phyloP scores from a whole-genome alignment of 176 grass and related monocot genomes.

The Oryza glaberrima region DNA sequence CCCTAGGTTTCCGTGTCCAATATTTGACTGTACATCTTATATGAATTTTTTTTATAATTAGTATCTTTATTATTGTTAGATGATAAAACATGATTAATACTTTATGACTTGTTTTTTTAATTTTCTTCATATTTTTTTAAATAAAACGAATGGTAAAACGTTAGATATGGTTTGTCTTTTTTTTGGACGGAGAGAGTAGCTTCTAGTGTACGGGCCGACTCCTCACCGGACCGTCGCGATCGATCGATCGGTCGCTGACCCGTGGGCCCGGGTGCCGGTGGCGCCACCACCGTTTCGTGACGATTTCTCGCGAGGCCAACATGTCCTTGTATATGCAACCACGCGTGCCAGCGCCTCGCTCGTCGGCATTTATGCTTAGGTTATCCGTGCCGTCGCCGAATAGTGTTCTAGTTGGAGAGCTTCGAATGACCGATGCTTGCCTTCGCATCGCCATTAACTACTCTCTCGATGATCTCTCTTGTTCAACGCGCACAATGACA shows the following conservation, averaged over 20 bases:
- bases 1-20: no score
- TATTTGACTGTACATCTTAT: no score
- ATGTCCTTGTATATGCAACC: not conserved
- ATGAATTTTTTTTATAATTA: no score
- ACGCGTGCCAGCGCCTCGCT: conserved; percentile 13
- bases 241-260: not conserved
- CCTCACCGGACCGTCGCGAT: not conserved
- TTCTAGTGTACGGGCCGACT: not conserved
- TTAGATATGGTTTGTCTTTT: no score
- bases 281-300: not conserved
- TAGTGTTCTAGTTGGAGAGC: conserved; percentile 42
- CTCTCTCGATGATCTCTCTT: not conserved
- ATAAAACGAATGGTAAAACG: no score
- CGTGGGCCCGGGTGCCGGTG: not conserved
- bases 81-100: no score
- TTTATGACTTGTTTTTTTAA: no score
- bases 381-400: conserved; percentile 4
- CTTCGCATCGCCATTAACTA: conserved; percentile 1
- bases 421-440: not conserved
- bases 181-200: no score
- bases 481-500: not conserved
- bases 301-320: not conserved
- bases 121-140: no score
- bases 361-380: conserved; percentile 22
- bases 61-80: no score